These are phyloP conservation scores for Miscanthus sacchariflorus DNA, from an alignment of 202 grass and related monocot genomes.

Conservation along the genomic window DNA sequence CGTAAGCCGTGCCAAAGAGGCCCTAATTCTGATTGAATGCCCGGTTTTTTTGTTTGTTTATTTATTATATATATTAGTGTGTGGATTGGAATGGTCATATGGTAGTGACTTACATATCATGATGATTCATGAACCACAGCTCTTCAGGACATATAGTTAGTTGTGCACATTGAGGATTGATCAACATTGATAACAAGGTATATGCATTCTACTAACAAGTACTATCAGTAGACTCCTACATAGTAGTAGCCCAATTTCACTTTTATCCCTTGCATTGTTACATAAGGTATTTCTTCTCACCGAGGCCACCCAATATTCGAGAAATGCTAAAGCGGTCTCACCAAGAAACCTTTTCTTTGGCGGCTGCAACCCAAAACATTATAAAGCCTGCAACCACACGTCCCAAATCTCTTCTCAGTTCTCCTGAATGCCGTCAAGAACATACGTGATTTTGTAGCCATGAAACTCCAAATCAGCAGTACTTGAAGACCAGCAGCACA, in stretches of 20 bases:
- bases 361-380: conserved; percentile 34
- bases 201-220: background rate
- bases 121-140: background rate
- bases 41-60: background rate
- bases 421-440: conserved; percentile 14
- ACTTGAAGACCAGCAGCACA: background rate
- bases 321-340: conserved; percentile 68
- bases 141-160: conserved; percentile 1
- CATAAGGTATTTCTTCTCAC: conserved; percentile 80
- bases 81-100: background rate
- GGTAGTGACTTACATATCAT: background rate
- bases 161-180: background rate
- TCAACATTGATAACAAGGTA: background rate
- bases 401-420: conserved; percentile 38
- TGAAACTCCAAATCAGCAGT: background rate
- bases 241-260: conserved; percentile 36
- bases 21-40: background rate
- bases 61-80: background rate
- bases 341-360: conserved; percentile 52
- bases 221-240: background rate
- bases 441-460: background rate
- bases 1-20: too few relatives aligned
- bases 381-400: conserved; percentile 41
- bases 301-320: conserved; percentile 62
- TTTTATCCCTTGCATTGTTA: conserved; percentile 61